Conservation (phyloP, 2,329 filamentous ascomycete genomes). For the Leptographium flavum region DNA sequence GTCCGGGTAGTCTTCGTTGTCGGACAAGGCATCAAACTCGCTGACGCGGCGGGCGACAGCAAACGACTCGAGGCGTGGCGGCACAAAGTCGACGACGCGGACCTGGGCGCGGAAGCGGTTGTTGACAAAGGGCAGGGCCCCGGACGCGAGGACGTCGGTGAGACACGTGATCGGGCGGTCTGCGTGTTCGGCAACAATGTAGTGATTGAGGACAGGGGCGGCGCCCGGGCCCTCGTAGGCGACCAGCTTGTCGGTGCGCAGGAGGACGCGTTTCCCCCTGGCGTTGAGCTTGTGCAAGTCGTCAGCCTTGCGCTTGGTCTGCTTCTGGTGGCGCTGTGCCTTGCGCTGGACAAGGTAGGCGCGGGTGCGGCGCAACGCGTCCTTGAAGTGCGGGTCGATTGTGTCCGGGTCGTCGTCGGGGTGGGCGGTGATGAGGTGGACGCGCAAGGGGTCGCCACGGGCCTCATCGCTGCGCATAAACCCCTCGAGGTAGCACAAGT, state of each 20-base stretch:
- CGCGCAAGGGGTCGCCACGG: background rate
- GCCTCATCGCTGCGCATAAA: conserved; percentile 46
- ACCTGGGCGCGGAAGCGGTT: conserved; percentile 53
- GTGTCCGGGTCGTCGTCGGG: conserved; percentile 26
- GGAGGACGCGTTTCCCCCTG: background rate
- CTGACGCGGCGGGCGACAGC: conserved; percentile 29
- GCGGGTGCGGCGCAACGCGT: conserved; percentile 47
- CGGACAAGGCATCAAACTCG: conserved; percentile 37
- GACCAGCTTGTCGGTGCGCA: background rate
- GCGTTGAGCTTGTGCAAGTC: background rate
- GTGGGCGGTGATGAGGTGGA: conserved; percentile 33
- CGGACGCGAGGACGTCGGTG: conserved; percentile 24
- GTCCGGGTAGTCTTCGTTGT: conserved; percentile 19
- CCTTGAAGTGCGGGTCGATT: conserved; percentile 34
- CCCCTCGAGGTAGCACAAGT: conserved; percentile 51
- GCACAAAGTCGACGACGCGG: conserved; percentile 72
- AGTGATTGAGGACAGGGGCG: background rate
- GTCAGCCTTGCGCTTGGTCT: background rate
- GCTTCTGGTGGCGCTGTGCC: background rate
- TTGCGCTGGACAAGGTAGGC: conserved; percentile 44
- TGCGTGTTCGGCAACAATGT: conserved; percentile 30
- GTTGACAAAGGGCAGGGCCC: conserved; percentile 59
- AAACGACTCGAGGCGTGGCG: conserved; percentile 58
- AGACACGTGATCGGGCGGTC: conserved; percentile 22
- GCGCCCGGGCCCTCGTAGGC: background rate